Conservation (phyloP, 2,329 filamentous ascomycete species). For the Colletotrichum tropicale region DNA sequence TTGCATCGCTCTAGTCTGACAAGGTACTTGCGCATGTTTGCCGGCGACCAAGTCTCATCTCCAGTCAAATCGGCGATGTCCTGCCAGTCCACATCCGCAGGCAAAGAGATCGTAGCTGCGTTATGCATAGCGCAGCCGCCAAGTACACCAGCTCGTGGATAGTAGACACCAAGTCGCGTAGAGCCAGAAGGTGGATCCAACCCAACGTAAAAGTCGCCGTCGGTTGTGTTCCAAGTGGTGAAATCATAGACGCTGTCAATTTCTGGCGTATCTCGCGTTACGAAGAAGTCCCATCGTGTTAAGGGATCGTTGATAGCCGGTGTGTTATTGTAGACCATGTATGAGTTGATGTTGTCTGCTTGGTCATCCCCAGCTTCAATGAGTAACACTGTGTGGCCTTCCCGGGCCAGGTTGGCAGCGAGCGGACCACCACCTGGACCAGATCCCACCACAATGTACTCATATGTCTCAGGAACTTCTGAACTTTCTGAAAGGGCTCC, state of each 20-base stretch:
- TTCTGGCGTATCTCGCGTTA: conserved; percentile 57
- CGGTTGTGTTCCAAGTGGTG: conserved; percentile 37
- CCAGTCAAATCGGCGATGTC: conserved; percentile 62
- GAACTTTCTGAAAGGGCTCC: not conserved
- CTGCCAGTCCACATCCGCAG: conserved; percentile 63
- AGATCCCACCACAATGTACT: not conserved
- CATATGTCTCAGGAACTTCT: not conserved
- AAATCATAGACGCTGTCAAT: conserved; percentile 54
- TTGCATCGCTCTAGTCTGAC: not conserved
- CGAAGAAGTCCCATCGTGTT: conserved; percentile 62
- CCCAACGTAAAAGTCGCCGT: conserved; percentile 34
- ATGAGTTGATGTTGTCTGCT: not conserved
- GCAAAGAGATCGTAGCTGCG: conserved; percentile 62
- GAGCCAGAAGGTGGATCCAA: conserved; percentile 41
- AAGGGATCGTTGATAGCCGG: not conserved
- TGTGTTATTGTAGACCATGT: not conserved
- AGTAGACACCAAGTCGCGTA: conserved; percentile 45
- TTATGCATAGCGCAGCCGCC: conserved; percentile 63
- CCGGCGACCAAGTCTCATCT: conserved; percentile 60
- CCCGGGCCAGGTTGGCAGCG: not conserved
- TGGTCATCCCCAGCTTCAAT: not conserved
- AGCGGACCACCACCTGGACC: not conserved
- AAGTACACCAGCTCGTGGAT: conserved; percentile 49
- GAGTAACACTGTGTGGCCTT: not conserved
- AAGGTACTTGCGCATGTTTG: conserved; percentile 56